Conservation (phyloP, 2,329 filamentous ascomycete genomes). For the Microsporum audouinii region DNA sequence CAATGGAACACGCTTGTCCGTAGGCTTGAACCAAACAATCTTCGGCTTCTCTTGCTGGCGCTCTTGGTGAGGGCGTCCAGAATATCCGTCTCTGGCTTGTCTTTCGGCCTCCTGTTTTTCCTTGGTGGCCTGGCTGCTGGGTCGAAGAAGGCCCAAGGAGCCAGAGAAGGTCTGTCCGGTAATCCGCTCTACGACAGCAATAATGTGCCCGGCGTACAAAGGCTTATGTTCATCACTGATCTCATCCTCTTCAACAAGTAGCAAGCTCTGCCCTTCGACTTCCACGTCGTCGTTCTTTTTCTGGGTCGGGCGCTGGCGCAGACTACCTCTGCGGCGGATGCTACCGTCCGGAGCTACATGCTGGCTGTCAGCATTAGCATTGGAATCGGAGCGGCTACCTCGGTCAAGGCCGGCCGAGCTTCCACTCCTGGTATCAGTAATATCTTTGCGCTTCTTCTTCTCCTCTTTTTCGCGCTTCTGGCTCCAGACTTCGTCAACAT, state of each 20-base stretch:
- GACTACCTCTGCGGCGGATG: constrained; percentile 81
- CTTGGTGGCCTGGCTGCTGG: constrained; percentile 96
- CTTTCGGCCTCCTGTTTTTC: constrained; percentile 98
- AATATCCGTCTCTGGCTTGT: constrained; percentile 70
- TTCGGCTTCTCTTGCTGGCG: constrained; percentile 94
- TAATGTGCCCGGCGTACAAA: constrained; percentile 90
- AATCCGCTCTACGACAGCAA: constrained; percentile 92
- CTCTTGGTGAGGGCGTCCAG: constrained; percentile 61
- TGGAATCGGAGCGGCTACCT: constrained; percentile 47
- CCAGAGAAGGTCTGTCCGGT: constrained; percentile 99
- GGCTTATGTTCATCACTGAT: constrained; percentile 98
- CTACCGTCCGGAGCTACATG: constrained; percentile 60
- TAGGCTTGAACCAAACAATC: constrained; percentile 99
- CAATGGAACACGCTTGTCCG: constrained; percentile 93
- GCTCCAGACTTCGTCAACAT: constrained; percentile 96
- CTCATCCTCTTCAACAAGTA: constrained; percentile 95
- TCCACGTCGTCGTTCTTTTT: constrained; percentile 99
- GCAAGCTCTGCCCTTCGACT: constrained; percentile 91
- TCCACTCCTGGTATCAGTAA: constrained; percentile 76
- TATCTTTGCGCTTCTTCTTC: constrained; percentile 99
- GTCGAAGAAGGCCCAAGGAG: constrained; percentile 82
- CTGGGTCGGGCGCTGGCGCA: constrained; percentile 91
- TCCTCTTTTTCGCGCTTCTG: constrained; percentile 99
- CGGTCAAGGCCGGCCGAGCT: constrained; percentile 59
- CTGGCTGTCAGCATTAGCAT: constrained; percentile 51